Base-by-base conservation (phyloP, 805 yeast genomes). In the Zygosaccharomyces gambellarensis region DNA sequence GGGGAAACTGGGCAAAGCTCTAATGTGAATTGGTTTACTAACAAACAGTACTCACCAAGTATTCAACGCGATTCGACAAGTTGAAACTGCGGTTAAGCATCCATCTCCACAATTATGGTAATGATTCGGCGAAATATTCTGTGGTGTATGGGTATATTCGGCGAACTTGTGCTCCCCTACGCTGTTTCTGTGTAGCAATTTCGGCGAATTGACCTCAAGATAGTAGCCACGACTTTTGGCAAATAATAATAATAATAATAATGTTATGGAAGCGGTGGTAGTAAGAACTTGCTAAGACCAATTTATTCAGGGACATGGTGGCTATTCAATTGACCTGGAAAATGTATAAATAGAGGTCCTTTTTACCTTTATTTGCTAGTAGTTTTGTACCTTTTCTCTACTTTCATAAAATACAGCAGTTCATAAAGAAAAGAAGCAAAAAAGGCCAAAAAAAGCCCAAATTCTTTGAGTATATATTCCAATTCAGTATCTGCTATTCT, bases 321-420 rank as follows among this genome's bases (percentile, higher is more conserved):
- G 38, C 38, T 14, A 34, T 34, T 34, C 38, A 34, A 34, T 34
- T 34, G 38, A 9, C 5, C 14, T 34, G 10, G 9, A 14, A 42
- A 42, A 8, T 22, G 9, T 42, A 42, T 42, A 42, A 42, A 42
- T 42, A 42, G 23, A 28, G 45, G 45, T 7, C 14, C 14, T 22
- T 22, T 42, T 30, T 30, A 3, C 27, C n/a, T 30, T 14, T 29
- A 17, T 4, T 30, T 29, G 4, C 21, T 9, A 8, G 11, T 17
- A 25, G 14, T 22, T 30, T 4, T 7, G 3, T 2, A 6, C 14
- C 9, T 40, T 40, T 9, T 30, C 27, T 17, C 25, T 17, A 5
- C 9, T 5, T 11, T 30, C 17, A 42, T 17, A 42, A 42, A 8
- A 42, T 11, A 42, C 7, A 30, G 5, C 42, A 39, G 14, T 23